Evolutionary conservation across 1,139 yeast genomes (phyloP).

Genomic region (Sugiyamaella castrensis): DNA sequence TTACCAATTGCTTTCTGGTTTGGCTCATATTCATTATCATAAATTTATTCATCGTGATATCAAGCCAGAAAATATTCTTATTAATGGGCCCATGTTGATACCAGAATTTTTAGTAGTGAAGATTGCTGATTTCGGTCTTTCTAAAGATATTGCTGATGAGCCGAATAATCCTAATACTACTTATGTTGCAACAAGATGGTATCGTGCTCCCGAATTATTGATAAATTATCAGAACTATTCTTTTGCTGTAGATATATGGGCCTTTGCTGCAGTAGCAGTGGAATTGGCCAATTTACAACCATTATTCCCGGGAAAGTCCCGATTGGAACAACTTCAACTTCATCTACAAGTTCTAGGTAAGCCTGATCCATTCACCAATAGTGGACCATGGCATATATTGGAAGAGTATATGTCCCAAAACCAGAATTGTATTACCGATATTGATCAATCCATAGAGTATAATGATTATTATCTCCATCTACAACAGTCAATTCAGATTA

Average conservation of each 20-base stretch:
- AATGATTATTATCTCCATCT: too few relatives aligned
- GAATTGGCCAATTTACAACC: conserved; percentile 78
- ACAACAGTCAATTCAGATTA: too few relatives aligned
- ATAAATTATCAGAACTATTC: conserved; percentile 66
- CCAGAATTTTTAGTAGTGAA: conserved; percentile 55
- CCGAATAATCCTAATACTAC: conserved; percentile 44
- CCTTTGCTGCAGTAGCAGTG: conserved; percentile 81
- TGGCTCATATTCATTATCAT: conserved; percentile 74
- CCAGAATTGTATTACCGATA: too few relatives aligned
- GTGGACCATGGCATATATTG: conserved; percentile 23
- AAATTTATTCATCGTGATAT: conserved; percentile 86
- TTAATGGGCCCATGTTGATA: conserved; percentile 37
- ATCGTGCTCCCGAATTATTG: conserved; percentile 88
- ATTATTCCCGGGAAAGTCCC: conserved; percentile 78
- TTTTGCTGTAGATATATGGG: conserved; percentile 88
- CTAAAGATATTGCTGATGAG: conserved; percentile 56
- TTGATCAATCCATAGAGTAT: too few relatives aligned
- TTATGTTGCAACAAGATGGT: conserved; percentile 95
- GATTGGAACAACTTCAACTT: conserved; percentile 64
- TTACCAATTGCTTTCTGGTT: conserved; percentile 65
- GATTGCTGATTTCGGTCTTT: conserved; percentile 88
- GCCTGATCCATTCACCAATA: conserved; percentile 28
- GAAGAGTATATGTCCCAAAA: too few relatives aligned
- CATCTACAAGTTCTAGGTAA: conserved; percentile 64
- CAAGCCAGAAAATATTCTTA: conserved; percentile 86